These are phyloP conservation scores for Leccinum incarnatum DNA, from an alignment of 768 basidiomycete species.

Conservation along the genomic window DNA sequence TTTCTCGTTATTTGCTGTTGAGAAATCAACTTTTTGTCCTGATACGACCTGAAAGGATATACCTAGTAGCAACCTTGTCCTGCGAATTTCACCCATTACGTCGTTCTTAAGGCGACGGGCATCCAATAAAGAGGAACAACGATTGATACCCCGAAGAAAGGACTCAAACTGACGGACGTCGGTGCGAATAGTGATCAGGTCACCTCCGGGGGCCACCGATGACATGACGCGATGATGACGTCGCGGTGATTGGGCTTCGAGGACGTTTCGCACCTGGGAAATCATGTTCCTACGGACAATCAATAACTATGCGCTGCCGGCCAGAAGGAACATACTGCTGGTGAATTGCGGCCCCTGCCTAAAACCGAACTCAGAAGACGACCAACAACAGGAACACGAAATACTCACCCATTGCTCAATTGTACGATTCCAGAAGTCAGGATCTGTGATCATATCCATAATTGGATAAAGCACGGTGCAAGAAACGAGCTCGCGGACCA, in stretches of 20 bases:
- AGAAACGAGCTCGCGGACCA: conserved; percentile 78
- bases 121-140: conserved; percentile 80
- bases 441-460: conserved; percentile 91
- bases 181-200: conserved; percentile 80
- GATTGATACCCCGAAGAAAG: conserved; percentile 82
- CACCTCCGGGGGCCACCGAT: conserved; percentile 45
- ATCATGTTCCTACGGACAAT: conserved; percentile 63
- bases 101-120: conserved; percentile 91
- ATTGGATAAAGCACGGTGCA: conserved; percentile 83
- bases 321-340: conserved; percentile 48
- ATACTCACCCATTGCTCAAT: conserved; percentile 86
- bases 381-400: not conserved
- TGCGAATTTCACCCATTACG: conserved; percentile 84
- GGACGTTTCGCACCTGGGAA: conserved; percentile 79
- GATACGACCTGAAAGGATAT: conserved; percentile 12
- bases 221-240: conserved; percentile 43
- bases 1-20: conserved; percentile 76
- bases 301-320: conserved; percentile 10
- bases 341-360: conserved; percentile 69
- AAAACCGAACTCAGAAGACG: conserved; percentile 7
- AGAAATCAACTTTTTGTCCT: not conserved
- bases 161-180: conserved; percentile 84
- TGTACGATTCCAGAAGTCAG: conserved; percentile 94
- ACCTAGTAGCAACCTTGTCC: conserved; percentile 75
- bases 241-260: conserved; percentile 75